These are phyloP conservation scores for Elymus sibiricus DNA, from an alignment of 176 grass and related monocot species.

Conservation along the genomic window DNA sequence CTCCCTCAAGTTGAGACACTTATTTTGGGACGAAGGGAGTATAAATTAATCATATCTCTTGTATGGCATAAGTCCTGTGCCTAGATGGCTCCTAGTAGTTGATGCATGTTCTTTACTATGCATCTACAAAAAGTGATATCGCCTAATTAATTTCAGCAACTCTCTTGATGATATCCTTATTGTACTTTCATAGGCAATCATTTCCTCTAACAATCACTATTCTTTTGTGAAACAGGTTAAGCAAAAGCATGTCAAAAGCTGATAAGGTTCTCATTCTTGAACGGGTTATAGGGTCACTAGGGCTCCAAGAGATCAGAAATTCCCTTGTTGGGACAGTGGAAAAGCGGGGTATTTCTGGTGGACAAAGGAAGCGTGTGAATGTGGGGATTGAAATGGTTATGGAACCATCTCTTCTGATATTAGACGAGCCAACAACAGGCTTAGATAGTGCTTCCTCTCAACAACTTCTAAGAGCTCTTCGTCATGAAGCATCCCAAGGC, in stretches of 20 bases:
- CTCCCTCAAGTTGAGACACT: no score
- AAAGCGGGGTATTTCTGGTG: slow-evolving; percentile 80
- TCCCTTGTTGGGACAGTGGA: slow-evolving; percentile 88
- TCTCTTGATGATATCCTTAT: slow-evolving; percentile 1
- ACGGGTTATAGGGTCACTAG: slow-evolving; percentile 69
- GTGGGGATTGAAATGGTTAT: slow-evolving; percentile 90
- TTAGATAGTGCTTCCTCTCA: slow-evolving; percentile 88
- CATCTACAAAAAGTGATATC: not conserved
- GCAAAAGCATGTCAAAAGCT: slow-evolving; percentile 48
- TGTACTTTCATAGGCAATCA: not conserved
- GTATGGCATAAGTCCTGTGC: not conserved
- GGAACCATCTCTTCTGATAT: slow-evolving; percentile 83
- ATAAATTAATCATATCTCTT: slow-evolving; percentile 9
- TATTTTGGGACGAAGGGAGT: no score
- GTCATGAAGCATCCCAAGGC: slow-evolving; percentile 71
- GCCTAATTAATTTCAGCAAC: not conserved
- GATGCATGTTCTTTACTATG: not conserved
- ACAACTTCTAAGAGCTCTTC: slow-evolving; percentile 70
- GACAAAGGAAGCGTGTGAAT: slow-evolving; percentile 85
- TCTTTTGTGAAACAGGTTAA: slow-evolving; percentile 41
- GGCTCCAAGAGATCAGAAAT: slow-evolving; percentile 69
- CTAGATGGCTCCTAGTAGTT: not conserved
- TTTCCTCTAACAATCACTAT: slow-evolving; percentile 13
- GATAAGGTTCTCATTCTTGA: slow-evolving; percentile 65
- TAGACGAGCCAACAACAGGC: slow-evolving; percentile 86